These are phyloP conservation scores for Symbiodinium natans DNA, from an alignment of 73 alveolate genomes.

Conservation along the genomic window DNA sequence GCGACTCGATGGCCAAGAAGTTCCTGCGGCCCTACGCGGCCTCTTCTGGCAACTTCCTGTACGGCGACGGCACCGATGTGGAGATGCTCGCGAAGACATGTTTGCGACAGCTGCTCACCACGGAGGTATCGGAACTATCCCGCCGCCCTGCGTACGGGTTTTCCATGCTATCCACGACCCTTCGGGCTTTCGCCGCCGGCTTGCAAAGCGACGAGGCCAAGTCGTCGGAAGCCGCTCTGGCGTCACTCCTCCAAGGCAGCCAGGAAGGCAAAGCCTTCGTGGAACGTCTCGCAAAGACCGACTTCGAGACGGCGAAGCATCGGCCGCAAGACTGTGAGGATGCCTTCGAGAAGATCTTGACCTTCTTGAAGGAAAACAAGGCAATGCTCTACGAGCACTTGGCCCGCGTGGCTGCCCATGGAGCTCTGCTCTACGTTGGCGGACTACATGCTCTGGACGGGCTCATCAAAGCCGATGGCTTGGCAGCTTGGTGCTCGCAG, in stretches of 20 bases:
- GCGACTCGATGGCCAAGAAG: not conserved
- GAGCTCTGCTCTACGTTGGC: not conserved
- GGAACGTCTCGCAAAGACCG: not conserved
- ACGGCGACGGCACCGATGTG: not conserved
- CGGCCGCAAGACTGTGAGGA: not conserved
- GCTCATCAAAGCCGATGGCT: not conserved
- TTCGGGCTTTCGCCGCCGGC: not conserved
- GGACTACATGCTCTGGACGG: not conserved
- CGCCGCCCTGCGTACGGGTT: not conserved
- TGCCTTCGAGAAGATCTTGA: not conserved
- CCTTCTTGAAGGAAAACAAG: not conserved
- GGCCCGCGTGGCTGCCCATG: not conserved
- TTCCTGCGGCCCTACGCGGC: constrained; percentile 6
- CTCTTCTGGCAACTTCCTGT: not conserved
- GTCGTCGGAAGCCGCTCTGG: not conserved
- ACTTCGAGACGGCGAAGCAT: not conserved
- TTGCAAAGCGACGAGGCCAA: not conserved
- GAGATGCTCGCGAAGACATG: not conserved
- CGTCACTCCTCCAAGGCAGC: no score
- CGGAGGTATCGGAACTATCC: not conserved
- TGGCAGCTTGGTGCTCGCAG: not conserved
- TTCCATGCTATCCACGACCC: not conserved
- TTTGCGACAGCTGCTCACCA: not conserved
- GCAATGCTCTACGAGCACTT: not conserved
- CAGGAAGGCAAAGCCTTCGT: no score